Base-by-base conservation (phyloP, 495 filamentous ascomycete genomes). In the Durotheca rogersii region DNA sequence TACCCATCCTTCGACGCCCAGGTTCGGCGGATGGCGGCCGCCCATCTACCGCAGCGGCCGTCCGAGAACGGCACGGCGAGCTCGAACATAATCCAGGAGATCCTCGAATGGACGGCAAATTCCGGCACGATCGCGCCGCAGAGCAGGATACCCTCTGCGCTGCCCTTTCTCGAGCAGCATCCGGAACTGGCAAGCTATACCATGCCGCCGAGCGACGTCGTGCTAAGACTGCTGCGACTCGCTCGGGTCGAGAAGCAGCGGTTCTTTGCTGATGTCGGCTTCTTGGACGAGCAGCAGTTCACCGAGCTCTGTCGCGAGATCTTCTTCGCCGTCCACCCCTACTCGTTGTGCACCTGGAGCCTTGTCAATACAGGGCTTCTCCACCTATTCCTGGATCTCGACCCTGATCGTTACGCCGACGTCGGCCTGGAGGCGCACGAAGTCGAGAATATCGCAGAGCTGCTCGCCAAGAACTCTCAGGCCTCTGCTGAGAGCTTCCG, bases 251-350 rank as follows among this genome's bases (percentile, higher is more conserved):
- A 53, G 1, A 47, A 53, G 16, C 60, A 63, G 21, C 56, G 56
- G 6, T 59, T 59, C 29, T 63, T 63, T 33, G 25, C 56, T 3
- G 60, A 63, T 16, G 11, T 63, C 0, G 55, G 60, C 6, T 62
- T 70, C 25, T 59, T 81, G 5, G 52, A 69, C 1, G 47, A 78
- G 18, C 74, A 80, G 2, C 72, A 79, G 29, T 81, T 85, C 39
- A 66, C 68, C 27, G 73, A 78, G 6, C 71, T 74, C 43, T 83
- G 79, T 56, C 75, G 76, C 2, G 67, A 72, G 40, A 72, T 84
- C 3, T 85, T 80, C 53, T 83, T 85, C 44, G 70, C 75, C 15
- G 78, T 76, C 6, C 76, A 83, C 14, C 76, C 83, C 6, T 76
- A 74, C 54, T 77, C 78, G 1, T 64, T 79, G 23, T 71, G 76